A percentile compares a stretch with the other conserved stretches of the same genome.
Evolutionary conservation across 1,139 yeast species (phyloP).

Genomic region (Saccharomyces hybrid): DNA sequence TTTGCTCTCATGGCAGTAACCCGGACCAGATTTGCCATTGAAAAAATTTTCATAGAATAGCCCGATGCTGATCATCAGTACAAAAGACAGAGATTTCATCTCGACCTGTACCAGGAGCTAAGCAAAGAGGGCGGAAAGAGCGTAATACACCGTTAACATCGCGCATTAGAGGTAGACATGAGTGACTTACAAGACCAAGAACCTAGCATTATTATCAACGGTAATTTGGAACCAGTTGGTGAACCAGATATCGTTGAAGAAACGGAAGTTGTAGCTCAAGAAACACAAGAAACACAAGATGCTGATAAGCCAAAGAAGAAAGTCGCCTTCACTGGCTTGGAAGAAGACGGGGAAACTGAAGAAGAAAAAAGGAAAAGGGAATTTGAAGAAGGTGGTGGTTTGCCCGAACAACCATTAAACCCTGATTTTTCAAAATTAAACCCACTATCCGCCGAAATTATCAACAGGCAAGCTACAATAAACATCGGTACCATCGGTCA

Average conservation of each 20-base stretch:
- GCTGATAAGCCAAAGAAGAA: constrained; percentile 53
- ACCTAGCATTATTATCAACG: constrained; percentile 82
- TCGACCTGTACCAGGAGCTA: not conserved
- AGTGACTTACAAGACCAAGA: constrained; percentile 76
- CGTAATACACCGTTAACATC: not conserved
- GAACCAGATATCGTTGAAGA: constrained; percentile 32
- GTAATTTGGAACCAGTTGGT: constrained; percentile 47
- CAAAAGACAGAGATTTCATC: not conserved
- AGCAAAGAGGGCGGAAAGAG: not conserved
- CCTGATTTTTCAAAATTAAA: constrained; percentile 75
- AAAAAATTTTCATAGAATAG: not conserved
- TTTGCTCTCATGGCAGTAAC: not conserved
- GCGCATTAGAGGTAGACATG: constrained; percentile 27
- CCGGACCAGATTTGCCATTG: not conserved
- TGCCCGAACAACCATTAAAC: constrained; percentile 90
- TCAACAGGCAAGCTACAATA: constrained; percentile 97
- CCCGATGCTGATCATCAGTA: not conserved
- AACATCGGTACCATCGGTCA: constrained; percentile 99
- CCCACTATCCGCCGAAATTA: constrained; percentile 89
- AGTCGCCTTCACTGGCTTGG: constrained; percentile 77
- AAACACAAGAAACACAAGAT: constrained; percentile 29
- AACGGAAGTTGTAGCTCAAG: constrained; percentile 28
- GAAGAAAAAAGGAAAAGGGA: constrained; percentile 73
- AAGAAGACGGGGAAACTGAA: constrained; percentile 42
- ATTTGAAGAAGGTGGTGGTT: constrained; percentile 96